phyloP scores from a whole-genome alignment of 2,329 filamentous ascomycete species.

The Penicillium sp. region DNA sequence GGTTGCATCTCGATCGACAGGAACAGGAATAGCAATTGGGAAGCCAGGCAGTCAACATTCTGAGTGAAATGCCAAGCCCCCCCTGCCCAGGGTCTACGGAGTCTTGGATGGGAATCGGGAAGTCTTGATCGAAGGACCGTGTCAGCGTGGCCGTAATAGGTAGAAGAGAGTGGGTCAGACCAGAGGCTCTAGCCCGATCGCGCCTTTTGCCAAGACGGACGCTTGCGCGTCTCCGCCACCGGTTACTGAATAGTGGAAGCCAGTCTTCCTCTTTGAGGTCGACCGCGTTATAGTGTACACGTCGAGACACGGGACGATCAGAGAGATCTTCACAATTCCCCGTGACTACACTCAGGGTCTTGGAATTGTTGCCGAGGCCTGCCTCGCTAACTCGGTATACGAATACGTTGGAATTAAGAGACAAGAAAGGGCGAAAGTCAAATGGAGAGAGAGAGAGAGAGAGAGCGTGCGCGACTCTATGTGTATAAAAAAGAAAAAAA shows the following conservation, averaged over 20 bases:
- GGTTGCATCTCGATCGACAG: conserved; percentile 16
- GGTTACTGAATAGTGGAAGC: conserved; percentile 2
- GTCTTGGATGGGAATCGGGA: neutral
- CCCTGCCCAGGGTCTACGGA: conserved; percentile 8
- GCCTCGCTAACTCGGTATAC: no score
- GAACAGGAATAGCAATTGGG: conserved; percentile 8
- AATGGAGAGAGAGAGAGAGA: no score
- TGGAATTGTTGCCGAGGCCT: no score
- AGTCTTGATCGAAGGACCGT: neutral
- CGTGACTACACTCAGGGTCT: neutral
- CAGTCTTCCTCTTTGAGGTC: conserved; percentile 11
- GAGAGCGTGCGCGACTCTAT: no score
- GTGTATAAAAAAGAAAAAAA: no score
- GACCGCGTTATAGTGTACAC: conserved; percentile 12
- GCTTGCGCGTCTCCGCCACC: conserved; percentile 39
- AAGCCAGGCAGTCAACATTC: conserved; percentile 14
- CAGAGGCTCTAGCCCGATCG: conserved; percentile 31
- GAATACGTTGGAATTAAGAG: no score
- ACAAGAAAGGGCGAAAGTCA: no score
- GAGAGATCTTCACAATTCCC: conserved; percentile 3
- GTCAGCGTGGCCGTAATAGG: conserved; percentile 12
- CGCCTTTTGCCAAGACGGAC: conserved; percentile 35
- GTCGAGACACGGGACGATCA: conserved; percentile 14
- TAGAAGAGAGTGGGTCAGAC: conserved; percentile 23
- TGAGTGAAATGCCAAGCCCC: conserved; percentile 22